Conservation (phyloP, 2,329 filamentous ascomycete species). For the Xylaria sp. region DNA sequence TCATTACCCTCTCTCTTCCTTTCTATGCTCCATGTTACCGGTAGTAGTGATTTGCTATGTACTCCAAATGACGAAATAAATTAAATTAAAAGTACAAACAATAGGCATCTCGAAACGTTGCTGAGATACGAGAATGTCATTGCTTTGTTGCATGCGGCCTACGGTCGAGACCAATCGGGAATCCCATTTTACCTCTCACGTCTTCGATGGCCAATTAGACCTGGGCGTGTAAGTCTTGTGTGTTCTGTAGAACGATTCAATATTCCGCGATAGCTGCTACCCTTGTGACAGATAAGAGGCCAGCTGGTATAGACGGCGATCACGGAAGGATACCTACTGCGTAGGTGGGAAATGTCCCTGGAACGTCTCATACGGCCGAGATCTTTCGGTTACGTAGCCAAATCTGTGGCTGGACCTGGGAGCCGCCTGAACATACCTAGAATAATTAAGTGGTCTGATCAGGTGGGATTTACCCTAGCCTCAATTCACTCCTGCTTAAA, state of each 20-base stretch:
- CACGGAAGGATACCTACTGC: neutral
- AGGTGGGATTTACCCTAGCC: constrained; percentile 10
- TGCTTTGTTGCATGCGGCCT: constrained; percentile 16
- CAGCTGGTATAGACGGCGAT: constrained; percentile 19
- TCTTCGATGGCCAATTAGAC: neutral
- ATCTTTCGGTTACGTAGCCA: constrained; percentile 19
- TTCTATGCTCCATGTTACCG: neutral
- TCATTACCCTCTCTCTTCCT: neutral
- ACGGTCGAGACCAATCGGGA: constrained; percentile 19
- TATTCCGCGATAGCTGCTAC: constrained; percentile 1
- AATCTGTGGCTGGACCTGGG: neutral
- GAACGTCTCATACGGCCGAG: constrained; percentile 26
- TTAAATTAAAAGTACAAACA: neutral
- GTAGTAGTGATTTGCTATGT: neutral
- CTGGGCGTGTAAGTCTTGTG: neutral
- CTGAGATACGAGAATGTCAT: constrained; percentile 1
- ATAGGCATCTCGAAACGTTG: constrained; percentile 8
- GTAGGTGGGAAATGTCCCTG: neutral
- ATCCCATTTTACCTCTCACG: neutral
- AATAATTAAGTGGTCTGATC: constrained; percentile 13
- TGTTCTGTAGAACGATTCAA: constrained; percentile 13
- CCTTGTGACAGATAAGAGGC: constrained; percentile 3
- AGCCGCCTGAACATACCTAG: neutral
- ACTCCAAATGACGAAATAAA: neutral
- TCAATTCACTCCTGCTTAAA: constrained; percentile 5